phyloP scores from a whole-genome alignment of 441 rosid species.

The Eutrema salsugineum region DNA sequence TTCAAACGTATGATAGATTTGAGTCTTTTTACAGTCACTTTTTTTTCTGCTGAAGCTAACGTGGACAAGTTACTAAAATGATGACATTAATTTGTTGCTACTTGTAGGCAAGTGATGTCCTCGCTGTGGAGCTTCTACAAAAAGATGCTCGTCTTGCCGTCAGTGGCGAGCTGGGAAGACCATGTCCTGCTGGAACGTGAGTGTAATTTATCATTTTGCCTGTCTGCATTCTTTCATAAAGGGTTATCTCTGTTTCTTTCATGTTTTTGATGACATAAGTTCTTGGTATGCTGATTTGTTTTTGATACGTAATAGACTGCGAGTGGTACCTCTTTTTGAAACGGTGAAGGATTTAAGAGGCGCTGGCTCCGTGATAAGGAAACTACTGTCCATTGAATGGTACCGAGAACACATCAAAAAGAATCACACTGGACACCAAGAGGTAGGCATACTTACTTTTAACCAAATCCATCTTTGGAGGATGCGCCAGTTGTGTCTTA shows the following conservation, averaged over 20 bases:
- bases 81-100: constrained; percentile 24
- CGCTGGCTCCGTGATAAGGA: constrained; percentile 85
- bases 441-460: constrained; percentile 39
- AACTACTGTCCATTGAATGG: constrained; percentile 87
- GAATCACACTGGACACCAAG: constrained; percentile 88
- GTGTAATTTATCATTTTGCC: constrained; percentile 25
- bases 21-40: constrained; percentile 5
- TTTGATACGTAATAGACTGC: constrained; percentile 45
- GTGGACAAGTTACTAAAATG: neutral
- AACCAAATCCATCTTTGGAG: neutral
- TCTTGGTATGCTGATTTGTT: constrained; percentile 1
- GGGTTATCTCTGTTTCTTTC: neutral
- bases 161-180: constrained; percentile 81
- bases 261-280: neutral
- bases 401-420: constrained; percentile 69
- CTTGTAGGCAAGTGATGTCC: constrained; percentile 90
- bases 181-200: constrained; percentile 94
- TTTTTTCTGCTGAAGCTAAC: constrained; percentile 4
- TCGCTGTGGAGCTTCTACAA: constrained; percentile 95
- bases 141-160: constrained; percentile 93
- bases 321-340: constrained; percentile 93
- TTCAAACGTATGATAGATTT: constrained; percentile 63
- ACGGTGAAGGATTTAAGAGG: constrained; percentile 83
- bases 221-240: neutral
- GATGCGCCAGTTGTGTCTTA: neutral